phyloP scores from a whole-genome alignment of 2,329 filamentous ascomycete genomes.

The Pseudogymnoascus sp. region DNA sequence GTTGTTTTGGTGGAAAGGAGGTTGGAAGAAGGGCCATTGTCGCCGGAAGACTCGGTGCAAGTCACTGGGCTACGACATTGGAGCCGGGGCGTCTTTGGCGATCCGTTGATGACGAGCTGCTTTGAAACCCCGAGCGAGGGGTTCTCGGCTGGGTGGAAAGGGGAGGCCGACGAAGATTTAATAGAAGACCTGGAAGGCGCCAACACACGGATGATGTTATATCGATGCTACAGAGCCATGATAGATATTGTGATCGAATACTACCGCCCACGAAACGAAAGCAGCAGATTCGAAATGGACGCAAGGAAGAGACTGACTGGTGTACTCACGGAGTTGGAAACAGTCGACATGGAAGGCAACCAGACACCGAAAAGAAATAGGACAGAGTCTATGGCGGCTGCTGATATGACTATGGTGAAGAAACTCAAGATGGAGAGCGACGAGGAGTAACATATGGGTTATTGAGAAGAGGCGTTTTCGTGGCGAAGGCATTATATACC shows the following conservation, averaged over 20 bases:
- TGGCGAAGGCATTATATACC: conserved; percentile 9
- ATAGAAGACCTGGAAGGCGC: conserved; percentile 38
- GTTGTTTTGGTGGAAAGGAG: conserved; percentile 38
- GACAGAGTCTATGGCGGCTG: conserved; percentile 15
- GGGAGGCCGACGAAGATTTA: conserved; percentile 20
- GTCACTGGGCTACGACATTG: conserved; percentile 49
- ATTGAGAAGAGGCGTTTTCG: conserved; percentile 17
- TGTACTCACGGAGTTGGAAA: conserved; percentile 38
- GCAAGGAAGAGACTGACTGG: conserved; percentile 43
- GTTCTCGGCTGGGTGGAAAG: conserved; percentile 38
- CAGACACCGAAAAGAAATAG: conserved; percentile 19
- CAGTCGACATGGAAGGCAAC: conserved; percentile 18
- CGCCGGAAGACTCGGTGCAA: conserved; percentile 20
- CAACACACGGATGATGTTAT: conserved; percentile 42
- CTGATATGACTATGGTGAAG: conserved; percentile 14
- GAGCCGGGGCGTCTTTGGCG: conserved; percentile 51
- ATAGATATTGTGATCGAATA: conserved; percentile 45
- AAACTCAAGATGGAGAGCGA: conserved; percentile 16
- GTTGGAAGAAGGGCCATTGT: conserved; percentile 10
- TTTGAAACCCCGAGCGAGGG: conserved; percentile 38
- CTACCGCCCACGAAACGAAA: conserved; percentile 41
- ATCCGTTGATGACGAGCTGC: conserved; percentile 44
- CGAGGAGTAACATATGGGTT: conserved; percentile 10
- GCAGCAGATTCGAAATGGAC: conserved; percentile 42
- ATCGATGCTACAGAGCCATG: conserved; percentile 49